Conservation (phyloP, 192 early-diverging fungal genomes). For the Gamsiella multidivaricata region DNA sequence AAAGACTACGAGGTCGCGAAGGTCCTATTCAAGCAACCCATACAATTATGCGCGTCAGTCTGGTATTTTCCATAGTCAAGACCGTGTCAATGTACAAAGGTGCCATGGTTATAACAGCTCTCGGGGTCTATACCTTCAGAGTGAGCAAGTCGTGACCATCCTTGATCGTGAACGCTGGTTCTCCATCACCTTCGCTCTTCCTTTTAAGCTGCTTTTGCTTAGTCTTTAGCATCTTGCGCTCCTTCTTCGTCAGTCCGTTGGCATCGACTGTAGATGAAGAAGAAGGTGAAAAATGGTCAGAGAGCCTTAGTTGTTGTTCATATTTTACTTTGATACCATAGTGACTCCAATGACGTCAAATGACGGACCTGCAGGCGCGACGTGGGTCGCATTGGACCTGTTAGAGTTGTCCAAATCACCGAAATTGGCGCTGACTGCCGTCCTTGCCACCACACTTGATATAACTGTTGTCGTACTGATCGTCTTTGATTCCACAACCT, state of each 20-base stretch:
- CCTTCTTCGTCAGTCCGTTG: slow-evolving; percentile 40
- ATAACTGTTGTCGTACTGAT: no score
- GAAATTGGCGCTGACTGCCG: background rate
- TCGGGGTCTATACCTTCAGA: slow-evolving; percentile 12
- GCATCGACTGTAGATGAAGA: background rate
- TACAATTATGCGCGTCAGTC: background rate
- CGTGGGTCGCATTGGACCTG: no score
- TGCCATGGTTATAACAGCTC: background rate
- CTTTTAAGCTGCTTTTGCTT: slow-evolving; percentile 25
- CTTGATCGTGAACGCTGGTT: slow-evolving; percentile 19
- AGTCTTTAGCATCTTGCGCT: slow-evolving; percentile 33
- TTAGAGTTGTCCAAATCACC: background rate
- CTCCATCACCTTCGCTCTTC: slow-evolving; percentile 30
- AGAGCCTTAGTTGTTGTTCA: background rate
- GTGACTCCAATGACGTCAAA: no score
- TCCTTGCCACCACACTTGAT: background rate
- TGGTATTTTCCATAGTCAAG: background rate
- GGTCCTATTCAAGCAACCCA: slow-evolving; percentile 23
- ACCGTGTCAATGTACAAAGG: no score
- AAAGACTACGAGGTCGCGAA: slow-evolving; percentile 60
- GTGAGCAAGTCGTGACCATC: slow-evolving; percentile 31
- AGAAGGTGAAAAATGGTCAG: background rate
- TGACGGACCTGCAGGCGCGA: no score
- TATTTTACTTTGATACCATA: background rate
- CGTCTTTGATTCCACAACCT: background rate